Percentiles rank a stretch among this genome's conserved stretches.
These are phyloP conservation scores for Blastomyces parvus DNA, from an alignment of 2,329 filamentous ascomycete genomes.

Conservation along the genomic window DNA sequence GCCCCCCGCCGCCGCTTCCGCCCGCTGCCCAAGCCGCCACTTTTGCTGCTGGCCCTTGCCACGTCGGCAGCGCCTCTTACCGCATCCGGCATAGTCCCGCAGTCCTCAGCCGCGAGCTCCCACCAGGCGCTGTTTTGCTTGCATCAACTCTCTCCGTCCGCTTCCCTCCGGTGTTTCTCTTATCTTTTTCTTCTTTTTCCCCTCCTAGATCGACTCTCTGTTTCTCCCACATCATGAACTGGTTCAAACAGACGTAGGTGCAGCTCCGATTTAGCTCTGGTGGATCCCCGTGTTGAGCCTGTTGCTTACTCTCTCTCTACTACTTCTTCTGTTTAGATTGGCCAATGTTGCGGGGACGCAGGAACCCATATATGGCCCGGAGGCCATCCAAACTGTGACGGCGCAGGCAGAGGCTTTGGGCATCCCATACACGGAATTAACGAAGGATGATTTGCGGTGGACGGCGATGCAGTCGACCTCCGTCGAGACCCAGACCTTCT, in stretches of 20 bases:
- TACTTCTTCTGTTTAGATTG: conserved; percentile 38
- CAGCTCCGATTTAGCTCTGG: conserved; percentile 3
- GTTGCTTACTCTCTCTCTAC: conserved; percentile 8
- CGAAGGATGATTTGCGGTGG: conserved; percentile 75
- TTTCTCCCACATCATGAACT: conserved; percentile 66
- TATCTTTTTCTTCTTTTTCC: not conserved
- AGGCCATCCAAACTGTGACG: conserved; percentile 76
- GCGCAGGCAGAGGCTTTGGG: conserved; percentile 76
- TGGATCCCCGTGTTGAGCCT: conserved; percentile 14
- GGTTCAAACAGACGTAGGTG: conserved; percentile 82
- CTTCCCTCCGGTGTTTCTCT: not conserved
- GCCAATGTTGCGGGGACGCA: conserved; percentile 84
- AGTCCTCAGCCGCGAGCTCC: not conserved
- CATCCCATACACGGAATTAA: conserved; percentile 70
- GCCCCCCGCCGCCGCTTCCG: not conserved
- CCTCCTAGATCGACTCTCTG: not conserved
- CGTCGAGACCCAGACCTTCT: conserved; percentile 94
- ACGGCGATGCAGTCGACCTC: conserved; percentile 67
- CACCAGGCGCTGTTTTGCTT: not conserved
- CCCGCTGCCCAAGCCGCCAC: not conserved
- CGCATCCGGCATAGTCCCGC: conserved; percentile 1
- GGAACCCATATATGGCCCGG: conserved; percentile 88
- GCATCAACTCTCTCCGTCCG: not conserved
- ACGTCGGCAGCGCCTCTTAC: not conserved
- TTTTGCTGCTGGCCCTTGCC: not conserved